Percentiles rank a stretch among this genome's conserved stretches.
These are phyloP conservation scores for Zea mays DNA, from an alignment of 176 grass and related monocot species.

Conservation along the genomic window DNA sequence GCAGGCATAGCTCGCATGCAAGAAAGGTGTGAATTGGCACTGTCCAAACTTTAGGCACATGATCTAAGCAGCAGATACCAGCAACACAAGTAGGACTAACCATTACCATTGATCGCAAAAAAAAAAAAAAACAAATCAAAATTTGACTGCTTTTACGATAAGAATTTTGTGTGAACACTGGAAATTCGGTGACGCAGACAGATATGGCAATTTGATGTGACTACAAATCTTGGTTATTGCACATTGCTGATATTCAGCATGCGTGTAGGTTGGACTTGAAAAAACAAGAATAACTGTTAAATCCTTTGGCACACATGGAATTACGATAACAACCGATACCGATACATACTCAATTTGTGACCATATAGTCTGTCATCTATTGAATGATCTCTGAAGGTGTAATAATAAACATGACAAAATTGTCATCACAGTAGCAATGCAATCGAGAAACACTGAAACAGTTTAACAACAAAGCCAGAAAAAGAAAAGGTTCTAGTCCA, in stretches of 20 bases:
- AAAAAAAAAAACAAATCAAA: neutral
- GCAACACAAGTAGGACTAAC: neutral
- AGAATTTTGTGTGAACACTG: neutral
- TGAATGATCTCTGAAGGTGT: neutral
- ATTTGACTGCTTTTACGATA: neutral
- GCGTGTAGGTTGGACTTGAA: neutral
- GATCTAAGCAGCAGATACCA: neutral
- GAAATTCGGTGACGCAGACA: neutral
- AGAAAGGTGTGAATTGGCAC: neutral
- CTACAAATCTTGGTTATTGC: neutral
- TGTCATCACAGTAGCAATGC: conserved; percentile 1
- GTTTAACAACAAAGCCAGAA: neutral
- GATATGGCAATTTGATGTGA: neutral
- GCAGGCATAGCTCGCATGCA: neutral
- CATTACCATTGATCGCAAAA: too few relatives aligned
- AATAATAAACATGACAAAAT: neutral
- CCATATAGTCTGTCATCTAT: neutral
- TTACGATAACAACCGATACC: neutral
- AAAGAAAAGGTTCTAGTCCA: neutral
- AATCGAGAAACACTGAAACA: neutral
- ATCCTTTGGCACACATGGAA: neutral
- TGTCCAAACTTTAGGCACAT: neutral
- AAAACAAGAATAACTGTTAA: neutral
- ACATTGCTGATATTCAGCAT: neutral
- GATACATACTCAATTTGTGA: neutral